Evolutionary conservation across 306 rosid species (phyloP), one percentile per base, ranked within the genome.

Genomic region (Trifolium fragiferum): DNA sequence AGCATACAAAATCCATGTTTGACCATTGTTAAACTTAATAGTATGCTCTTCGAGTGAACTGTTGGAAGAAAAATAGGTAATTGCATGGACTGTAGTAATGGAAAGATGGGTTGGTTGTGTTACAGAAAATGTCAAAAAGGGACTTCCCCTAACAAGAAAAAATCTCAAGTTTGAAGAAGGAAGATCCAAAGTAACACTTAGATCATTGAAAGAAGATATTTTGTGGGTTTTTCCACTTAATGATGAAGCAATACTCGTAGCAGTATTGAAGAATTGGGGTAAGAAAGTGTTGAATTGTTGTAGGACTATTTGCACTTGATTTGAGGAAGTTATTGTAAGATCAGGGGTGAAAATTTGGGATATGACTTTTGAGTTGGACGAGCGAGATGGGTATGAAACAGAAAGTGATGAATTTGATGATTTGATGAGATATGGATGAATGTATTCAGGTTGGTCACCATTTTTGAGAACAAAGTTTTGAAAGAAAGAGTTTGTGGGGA

Each of bases 81-180:
- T 57, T n/a, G 63, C 10, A 27, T 59, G 65, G 9, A 23, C 13
- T 18, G 65, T 27, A 2, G 65, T 8, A 1, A 59, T 27, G 37
- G 40, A 59, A 59, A 59, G 65, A 59, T 2, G 65, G 10, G 65
- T 59, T 27, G 40, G 65, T 59, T 25, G 16, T 25, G 19, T 5
- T 1, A 59, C 40, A 25, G 19, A 59, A 13, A 27, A 2, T 0
- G 65, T 59, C 20, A 60, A 15, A 30, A 5, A 60, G 4, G 66
- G 66, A 8, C 21, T 60, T 27, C 66, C 66, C 10, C 66, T 60
- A 13, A 60, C 66, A 30, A 60, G 66, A 15, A 60, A 60, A 1
- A 30, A 60, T 0, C 6, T 27, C 18, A 60, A 3, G 7, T 30
- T 60, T 2, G 20, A 6, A 14, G 41, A 60, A 30, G 66, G 41